Conservation (phyloP, 2,329 filamentous ascomycete genomes). For the Aspergillus candidus region DNA sequence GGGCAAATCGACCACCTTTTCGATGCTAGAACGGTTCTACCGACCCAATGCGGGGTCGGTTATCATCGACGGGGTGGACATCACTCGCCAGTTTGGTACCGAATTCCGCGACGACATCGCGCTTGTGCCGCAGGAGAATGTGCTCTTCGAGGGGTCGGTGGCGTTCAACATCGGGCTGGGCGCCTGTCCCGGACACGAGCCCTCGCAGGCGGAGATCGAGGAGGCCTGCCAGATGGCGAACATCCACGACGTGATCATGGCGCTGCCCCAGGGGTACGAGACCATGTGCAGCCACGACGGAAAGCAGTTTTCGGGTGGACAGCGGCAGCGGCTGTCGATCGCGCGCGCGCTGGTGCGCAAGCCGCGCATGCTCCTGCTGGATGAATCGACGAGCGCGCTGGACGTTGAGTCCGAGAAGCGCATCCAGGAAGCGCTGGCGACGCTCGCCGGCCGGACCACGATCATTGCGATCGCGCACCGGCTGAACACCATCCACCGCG, state of each 20-base stretch:
- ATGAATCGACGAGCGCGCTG: constrained; percentile 56
- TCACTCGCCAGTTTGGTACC: constrained; percentile 34
- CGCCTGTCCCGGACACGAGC: constrained; percentile 48
- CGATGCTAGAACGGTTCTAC: constrained; percentile 51
- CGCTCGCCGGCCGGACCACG: constrained; percentile 29
- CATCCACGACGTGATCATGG: constrained; percentile 62
- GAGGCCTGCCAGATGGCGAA: constrained; percentile 62
- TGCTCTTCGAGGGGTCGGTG: constrained; percentile 45
- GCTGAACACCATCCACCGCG: constrained; percentile 42
- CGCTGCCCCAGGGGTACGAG: constrained; percentile 59
- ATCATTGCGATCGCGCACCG: constrained; percentile 40
- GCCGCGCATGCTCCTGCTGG: constrained; percentile 51
- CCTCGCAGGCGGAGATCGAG: constrained; percentile 56
- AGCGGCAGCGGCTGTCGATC: constrained; percentile 53
- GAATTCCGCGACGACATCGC: constrained; percentile 42
- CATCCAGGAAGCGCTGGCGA: constrained; percentile 39
- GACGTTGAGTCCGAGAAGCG: constrained; percentile 49
- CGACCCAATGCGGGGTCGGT: constrained; percentile 45
- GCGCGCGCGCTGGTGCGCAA: constrained; percentile 52
- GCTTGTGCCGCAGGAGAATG: constrained; percentile 44
- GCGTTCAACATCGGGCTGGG: constrained; percentile 43
- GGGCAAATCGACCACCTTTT: constrained; percentile 61
- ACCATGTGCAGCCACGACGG: constrained; percentile 54
- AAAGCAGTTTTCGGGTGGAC: constrained; percentile 51
- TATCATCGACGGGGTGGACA: constrained; percentile 47